Evolutionary conservation across 805 yeast species (phyloP).

Genomic region (Saturnispora mendoncae): DNA sequence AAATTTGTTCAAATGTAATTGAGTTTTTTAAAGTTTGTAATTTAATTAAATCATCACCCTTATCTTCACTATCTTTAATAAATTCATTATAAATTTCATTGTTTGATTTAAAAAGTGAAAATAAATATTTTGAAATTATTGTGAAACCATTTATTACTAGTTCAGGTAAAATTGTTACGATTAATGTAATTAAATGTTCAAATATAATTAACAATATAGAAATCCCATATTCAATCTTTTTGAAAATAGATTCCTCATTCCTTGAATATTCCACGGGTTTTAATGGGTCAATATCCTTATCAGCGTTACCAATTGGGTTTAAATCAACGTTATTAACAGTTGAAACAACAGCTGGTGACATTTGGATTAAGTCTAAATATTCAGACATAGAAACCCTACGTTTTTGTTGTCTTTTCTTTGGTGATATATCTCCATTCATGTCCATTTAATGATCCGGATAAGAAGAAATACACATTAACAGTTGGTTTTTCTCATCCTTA

Average conservation of each 20-base stretch:
- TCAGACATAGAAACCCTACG: slow-evolving; percentile 7
- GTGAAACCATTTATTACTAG: slow-evolving; percentile 21
- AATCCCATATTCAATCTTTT: slow-evolving; percentile 14
- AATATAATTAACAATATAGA: slow-evolving; percentile 22
- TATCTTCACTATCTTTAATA: slow-evolving; percentile 12
- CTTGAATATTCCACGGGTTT: neutral
- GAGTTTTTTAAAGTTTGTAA: slow-evolving; percentile 38
- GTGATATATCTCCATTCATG: neutral
- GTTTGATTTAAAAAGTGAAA: slow-evolving; percentile 17
- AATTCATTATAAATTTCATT: slow-evolving; percentile 21
- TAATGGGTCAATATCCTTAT: too few relatives aligned
- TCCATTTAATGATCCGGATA: neutral
- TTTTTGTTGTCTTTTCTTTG: neutral
- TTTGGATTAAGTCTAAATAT: slow-evolving; percentile 3
- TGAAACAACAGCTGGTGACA: slow-evolving; percentile 1
- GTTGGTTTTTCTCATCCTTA: too few relatives aligned
- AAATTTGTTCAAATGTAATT: slow-evolving; percentile 53
- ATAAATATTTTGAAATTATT: slow-evolving; percentile 15
- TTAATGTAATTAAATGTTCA: slow-evolving; percentile 22
- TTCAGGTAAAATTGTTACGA: slow-evolving; percentile 23
- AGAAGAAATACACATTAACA: too few relatives aligned
- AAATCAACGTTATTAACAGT: neutral
- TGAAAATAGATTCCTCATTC: slow-evolving; percentile 1
- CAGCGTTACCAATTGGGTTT: neutral
- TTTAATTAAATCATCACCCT: slow-evolving; percentile 16